These are phyloP conservation scores for Beta macrorhiza DNA, from an alignment of 179 eudicot genomes.

Conservation along the genomic window DNA sequence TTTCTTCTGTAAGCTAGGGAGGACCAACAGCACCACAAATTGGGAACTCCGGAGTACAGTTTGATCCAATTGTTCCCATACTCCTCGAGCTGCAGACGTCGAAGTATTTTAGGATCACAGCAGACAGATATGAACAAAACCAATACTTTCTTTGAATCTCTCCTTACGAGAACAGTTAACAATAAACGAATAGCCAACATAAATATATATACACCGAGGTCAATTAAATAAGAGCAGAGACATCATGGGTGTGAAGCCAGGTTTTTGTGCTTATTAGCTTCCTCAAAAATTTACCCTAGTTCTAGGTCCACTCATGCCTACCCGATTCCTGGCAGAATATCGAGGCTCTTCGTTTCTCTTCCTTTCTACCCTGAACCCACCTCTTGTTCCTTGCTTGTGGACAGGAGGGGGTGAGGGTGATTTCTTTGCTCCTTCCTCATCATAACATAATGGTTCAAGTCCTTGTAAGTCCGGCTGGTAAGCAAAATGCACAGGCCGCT, in stretches of 20 bases:
- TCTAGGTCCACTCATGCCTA: slow-evolving; percentile 42
- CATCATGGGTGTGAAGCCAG: neutral
- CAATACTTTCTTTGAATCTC: neutral
- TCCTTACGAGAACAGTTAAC: neutral
- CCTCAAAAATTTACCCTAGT: slow-evolving; percentile 29
- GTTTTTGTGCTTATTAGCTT: slow-evolving; percentile 8
- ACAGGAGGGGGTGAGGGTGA: slow-evolving; percentile 19
- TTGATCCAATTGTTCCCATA: neutral
- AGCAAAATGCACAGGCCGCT: slow-evolving; percentile 50
- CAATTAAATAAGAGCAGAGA: neutral
- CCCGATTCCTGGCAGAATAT: slow-evolving; percentile 39
- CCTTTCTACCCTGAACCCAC: slow-evolving; percentile 38
- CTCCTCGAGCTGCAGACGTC: slow-evolving; percentile 15
- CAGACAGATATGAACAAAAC: slow-evolving; percentile 4
- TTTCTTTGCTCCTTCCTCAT: slow-evolving; percentile 32
- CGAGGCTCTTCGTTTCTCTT: slow-evolving; percentile 43
- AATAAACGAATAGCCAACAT: neutral
- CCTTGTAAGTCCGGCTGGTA: slow-evolving; percentile 71
- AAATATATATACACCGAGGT: neutral
- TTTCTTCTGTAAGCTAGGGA: neutral
- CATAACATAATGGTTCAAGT: slow-evolving; percentile 53
- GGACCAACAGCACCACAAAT: neutral
- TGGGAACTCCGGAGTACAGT: neutral
- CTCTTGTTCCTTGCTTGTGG: slow-evolving; percentile 32
- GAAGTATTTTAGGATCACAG: neutral